Conservation (phyloP, 2,329 filamentous ascomycete genomes). For the Dactylellina cionopaga region DNA sequence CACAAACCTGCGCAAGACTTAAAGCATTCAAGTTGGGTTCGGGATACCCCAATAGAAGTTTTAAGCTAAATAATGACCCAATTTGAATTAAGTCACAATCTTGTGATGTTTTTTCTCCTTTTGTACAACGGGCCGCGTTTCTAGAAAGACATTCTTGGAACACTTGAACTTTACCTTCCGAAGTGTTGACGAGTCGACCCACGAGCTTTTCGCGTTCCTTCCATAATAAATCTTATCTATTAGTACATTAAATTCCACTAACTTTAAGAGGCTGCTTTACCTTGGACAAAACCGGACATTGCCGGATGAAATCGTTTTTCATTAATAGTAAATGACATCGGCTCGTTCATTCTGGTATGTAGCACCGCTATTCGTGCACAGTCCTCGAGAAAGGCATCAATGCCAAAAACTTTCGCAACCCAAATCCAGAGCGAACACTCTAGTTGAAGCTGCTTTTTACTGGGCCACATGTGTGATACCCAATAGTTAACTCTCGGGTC, state of each 20-base stretch:
- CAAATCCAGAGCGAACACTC: not conserved
- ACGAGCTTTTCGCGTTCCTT: not conserved
- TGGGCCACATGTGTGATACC: not conserved
- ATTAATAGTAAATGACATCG: not conserved
- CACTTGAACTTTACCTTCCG: not conserved
- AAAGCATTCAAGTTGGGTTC: too few species aligned
- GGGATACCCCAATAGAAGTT: too few species aligned
- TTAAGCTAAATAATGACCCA: too few species aligned
- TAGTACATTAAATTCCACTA: not conserved
- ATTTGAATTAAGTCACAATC: too few species aligned
- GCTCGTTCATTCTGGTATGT: not conserved
- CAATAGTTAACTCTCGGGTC: not conserved
- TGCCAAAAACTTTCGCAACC: not conserved
- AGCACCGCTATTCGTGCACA: not conserved
- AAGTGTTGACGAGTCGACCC: not conserved
- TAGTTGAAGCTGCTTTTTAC: not conserved
- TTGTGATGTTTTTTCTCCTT: too few species aligned
- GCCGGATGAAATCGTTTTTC: not conserved
- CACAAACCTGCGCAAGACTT: too few species aligned
- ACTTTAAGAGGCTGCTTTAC: not conserved
- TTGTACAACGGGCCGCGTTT: too few species aligned
- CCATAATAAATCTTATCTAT: not conserved
- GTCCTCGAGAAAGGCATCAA: not conserved
- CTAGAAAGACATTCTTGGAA: too few species aligned
- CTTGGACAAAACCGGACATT: not conserved